These are phyloP conservation scores for Aspergillus sp. DNA, from an alignment of 2,329 filamentous ascomycete genomes.

Conservation along the genomic window DNA sequence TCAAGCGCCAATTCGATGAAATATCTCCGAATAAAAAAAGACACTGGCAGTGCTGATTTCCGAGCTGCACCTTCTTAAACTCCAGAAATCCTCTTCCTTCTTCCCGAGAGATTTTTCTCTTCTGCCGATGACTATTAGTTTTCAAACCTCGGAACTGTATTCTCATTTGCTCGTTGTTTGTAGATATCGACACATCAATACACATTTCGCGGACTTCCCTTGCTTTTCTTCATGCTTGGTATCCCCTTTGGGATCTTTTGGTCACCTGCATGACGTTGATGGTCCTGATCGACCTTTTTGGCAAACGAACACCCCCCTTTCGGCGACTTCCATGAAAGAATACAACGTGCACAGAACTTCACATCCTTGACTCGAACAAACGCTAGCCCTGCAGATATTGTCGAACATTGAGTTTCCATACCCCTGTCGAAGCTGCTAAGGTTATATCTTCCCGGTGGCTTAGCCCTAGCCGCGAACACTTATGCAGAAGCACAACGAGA, in stretches of 20 bases:
- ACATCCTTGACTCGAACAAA: neutral
- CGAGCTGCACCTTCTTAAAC: slow-evolving; percentile 18
- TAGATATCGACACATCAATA: slow-evolving; percentile 14
- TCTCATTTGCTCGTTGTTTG: slow-evolving; percentile 12
- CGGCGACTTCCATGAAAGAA: neutral
- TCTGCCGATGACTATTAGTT: neutral
- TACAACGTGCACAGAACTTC: neutral
- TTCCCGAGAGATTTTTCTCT: slow-evolving; percentile 5
- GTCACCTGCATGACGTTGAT: neutral
- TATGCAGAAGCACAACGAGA: slow-evolving; percentile 31
- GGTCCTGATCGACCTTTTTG: neutral
- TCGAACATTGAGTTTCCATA: slow-evolving; percentile 12
- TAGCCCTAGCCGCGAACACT: slow-evolving; percentile 15
- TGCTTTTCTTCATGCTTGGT: neutral
- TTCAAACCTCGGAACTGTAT: neutral
- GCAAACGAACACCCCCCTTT: neutral
- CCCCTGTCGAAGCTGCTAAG: slow-evolving; percentile 15
- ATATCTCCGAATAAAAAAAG: slow-evolving; percentile 17
- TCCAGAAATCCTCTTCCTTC: slow-evolving; percentile 10
- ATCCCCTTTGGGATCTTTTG: neutral
- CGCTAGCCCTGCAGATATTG: neutral
- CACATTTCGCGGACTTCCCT: neutral
- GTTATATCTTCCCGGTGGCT: slow-evolving; percentile 19
- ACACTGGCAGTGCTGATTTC: slow-evolving; percentile 21
- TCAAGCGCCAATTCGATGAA: slow-evolving; percentile 9